Conservation (phyloP, 108 stramenopile species). For the Nitzschia inconspicua region DNA sequence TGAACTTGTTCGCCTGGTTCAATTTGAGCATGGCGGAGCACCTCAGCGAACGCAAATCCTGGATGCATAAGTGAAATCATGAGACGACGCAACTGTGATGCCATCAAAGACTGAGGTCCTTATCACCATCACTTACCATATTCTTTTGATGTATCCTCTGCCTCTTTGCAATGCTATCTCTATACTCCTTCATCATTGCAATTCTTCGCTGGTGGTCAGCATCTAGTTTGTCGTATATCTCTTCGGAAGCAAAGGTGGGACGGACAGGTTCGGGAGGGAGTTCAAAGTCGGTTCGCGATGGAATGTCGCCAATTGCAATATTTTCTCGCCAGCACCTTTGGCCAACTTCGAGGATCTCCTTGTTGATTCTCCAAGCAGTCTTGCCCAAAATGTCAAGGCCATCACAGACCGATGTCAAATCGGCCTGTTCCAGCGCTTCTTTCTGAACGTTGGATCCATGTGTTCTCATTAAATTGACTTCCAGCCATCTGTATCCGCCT, state of each 20-base stretch:
- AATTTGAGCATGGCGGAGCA: slow-evolving; percentile 88
- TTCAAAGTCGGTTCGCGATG: slow-evolving; percentile 71
- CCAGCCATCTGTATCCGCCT: slow-evolving; percentile 77
- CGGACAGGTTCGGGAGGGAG: slow-evolving; percentile 58
- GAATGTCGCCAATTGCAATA: slow-evolving; percentile 85
- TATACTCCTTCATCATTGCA: slow-evolving; percentile 43
- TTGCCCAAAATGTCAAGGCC: slow-evolving; percentile 85
- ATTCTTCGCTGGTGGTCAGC: slow-evolving; percentile 28
- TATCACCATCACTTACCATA: too few species aligned
- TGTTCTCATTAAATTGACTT: slow-evolving; percentile 74
- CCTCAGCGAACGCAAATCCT: slow-evolving; percentile 82
- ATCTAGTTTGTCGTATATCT: slow-evolving; percentile 33
- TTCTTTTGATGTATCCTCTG: slow-evolving; percentile 66
- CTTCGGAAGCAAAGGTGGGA: slow-evolving; percentile 21
- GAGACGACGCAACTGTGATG: neutral
- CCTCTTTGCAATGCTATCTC: slow-evolving; percentile 51
- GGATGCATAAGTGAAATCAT: neutral
- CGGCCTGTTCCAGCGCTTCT: slow-evolving; percentile 65
- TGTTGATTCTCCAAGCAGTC: slow-evolving; percentile 87
- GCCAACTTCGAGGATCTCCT: slow-evolving; percentile 69
- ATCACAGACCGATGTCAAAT: slow-evolving; percentile 70
- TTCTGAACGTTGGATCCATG: slow-evolving; percentile 62
- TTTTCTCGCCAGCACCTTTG: slow-evolving; percentile 71
- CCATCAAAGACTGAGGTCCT: too few species aligned
- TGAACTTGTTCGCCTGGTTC: slow-evolving; percentile 81